Percentiles rank a stretch among this genome's conserved stretches.
These are phyloP conservation scores for Gardenia jasminoides DNA, from an alignment of 257 asterid species.

Conservation along the genomic window DNA sequence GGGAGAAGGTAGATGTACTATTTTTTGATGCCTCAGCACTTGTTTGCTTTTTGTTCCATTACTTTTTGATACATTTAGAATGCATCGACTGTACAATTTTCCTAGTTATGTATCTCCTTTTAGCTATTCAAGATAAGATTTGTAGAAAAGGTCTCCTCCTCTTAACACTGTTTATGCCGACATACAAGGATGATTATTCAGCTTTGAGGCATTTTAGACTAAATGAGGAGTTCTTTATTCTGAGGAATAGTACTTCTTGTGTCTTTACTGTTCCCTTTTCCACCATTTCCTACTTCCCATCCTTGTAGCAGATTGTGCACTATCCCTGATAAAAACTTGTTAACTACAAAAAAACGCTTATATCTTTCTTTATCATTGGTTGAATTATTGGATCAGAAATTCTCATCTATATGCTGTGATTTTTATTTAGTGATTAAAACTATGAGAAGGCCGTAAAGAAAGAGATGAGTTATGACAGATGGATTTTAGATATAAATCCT, in stretches of 20 bases:
- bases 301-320: neutral
- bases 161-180: no score
- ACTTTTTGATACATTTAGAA: neutral
- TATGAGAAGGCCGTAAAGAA: neutral
- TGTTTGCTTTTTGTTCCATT: neutral
- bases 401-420: neutral
- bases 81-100: neutral
- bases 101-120: no score
- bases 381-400: neutral
- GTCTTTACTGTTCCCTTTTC: neutral
- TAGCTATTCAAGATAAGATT: no score
- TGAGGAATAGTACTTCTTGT: neutral
- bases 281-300: neutral
- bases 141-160: no score
- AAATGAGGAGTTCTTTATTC: neutral
- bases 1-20: conserved; percentile 59
- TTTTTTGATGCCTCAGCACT: neutral
- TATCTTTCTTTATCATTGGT: neutral
- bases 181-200: neutral
- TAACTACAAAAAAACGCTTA: neutral
- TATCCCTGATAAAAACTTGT: neutral
- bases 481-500: neutral
- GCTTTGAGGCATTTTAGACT: neutral
- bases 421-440: neutral
- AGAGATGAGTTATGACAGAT: neutral